phyloP scores from a whole-genome alignment of 1,139 yeast genomes.

The Geotrichum phurueaensis region DNA sequence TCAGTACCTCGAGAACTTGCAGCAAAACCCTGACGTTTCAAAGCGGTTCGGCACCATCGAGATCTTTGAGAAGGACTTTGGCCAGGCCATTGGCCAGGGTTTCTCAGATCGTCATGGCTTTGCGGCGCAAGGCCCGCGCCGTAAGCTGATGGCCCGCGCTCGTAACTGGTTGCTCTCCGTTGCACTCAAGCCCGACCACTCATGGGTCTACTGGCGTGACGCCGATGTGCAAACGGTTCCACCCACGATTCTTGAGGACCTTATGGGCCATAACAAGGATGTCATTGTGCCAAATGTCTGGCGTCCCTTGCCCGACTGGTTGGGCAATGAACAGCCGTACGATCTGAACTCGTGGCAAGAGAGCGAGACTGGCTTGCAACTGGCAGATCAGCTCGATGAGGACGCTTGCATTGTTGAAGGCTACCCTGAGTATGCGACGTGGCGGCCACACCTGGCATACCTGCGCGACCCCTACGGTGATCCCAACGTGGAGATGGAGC shows the following conservation, averaged over 20 bases:
- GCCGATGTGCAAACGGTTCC: slow-evolving; percentile 66
- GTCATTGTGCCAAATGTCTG: slow-evolving; percentile 83
- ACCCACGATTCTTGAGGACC: slow-evolving; percentile 53
- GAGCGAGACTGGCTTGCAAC: slow-evolving; percentile 71
- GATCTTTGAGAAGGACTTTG: slow-evolving; percentile 58
- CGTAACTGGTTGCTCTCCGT: slow-evolving; percentile 63
- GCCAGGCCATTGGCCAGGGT: slow-evolving; percentile 71
- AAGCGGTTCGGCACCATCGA: slow-evolving; percentile 56
- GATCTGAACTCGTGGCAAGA: slow-evolving; percentile 91
- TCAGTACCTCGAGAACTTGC: slow-evolving; percentile 43
- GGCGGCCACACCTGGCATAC: slow-evolving; percentile 89
- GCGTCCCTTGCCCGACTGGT: slow-evolving; percentile 89
- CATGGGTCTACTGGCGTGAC: slow-evolving; percentile 77
- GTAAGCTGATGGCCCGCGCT: slow-evolving; percentile 69
- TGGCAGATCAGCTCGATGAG: slow-evolving; percentile 72
- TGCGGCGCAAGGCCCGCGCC: slow-evolving; percentile 67
- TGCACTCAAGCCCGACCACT: slow-evolving; percentile 60
- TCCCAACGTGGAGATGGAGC: slow-evolving; percentile 77
- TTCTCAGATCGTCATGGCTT: slow-evolving; percentile 75
- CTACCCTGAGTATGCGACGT: slow-evolving; percentile 84
- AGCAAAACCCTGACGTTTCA: slow-evolving; percentile 50
- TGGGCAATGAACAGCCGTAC: slow-evolving; percentile 83
- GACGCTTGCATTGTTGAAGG: slow-evolving; percentile 91
- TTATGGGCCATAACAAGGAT: slow-evolving; percentile 60
- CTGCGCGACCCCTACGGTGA: slow-evolving; percentile 82